phyloP scores from a whole-genome alignment of 2,329 filamentous ascomycete species.

The Scedosporium boydii region DNA sequence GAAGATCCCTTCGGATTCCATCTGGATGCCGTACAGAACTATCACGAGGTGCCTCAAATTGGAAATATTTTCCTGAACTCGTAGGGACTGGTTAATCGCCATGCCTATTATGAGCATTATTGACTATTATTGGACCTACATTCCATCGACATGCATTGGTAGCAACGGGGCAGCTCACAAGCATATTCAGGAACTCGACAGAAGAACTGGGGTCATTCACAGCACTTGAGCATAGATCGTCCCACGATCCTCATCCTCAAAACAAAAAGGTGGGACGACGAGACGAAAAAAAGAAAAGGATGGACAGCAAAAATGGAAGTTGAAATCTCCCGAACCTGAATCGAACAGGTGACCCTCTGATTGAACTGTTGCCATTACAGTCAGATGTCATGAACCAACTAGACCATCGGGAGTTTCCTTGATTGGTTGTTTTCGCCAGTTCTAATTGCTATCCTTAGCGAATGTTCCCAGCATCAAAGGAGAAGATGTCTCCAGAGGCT shows the following conservation, averaged over 20 bases:
- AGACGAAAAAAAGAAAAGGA: background rate
- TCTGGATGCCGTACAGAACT: too few relatives aligned
- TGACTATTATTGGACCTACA: too few relatives aligned
- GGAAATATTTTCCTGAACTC: too few relatives aligned
- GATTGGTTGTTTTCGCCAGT: background rate
- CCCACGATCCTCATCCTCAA: background rate
- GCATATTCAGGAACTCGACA: background rate
- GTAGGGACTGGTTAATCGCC: too few relatives aligned
- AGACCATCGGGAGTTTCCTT: background rate
- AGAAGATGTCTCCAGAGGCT: too few relatives aligned
- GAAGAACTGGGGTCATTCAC: background rate
- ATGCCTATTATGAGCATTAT: too few relatives aligned
- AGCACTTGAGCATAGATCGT: background rate
- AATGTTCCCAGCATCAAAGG: too few relatives aligned
- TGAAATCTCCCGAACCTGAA: background rate
- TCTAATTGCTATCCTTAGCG: background rate
- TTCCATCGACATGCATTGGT: too few relatives aligned
- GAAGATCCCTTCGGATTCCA: too few relatives aligned
- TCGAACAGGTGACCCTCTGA: slow-evolving; percentile 2
- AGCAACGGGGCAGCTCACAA: too few relatives aligned
- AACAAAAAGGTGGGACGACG: background rate
- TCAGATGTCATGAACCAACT: slow-evolving; percentile 2
- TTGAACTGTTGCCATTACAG: slow-evolving; percentile 1
- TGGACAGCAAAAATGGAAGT: too few relatives aligned
- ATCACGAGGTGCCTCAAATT: too few relatives aligned